phyloP scores from a whole-genome alignment of 2,329 filamentous ascomycete species.

The Trichoderma arundinaceum region DNA sequence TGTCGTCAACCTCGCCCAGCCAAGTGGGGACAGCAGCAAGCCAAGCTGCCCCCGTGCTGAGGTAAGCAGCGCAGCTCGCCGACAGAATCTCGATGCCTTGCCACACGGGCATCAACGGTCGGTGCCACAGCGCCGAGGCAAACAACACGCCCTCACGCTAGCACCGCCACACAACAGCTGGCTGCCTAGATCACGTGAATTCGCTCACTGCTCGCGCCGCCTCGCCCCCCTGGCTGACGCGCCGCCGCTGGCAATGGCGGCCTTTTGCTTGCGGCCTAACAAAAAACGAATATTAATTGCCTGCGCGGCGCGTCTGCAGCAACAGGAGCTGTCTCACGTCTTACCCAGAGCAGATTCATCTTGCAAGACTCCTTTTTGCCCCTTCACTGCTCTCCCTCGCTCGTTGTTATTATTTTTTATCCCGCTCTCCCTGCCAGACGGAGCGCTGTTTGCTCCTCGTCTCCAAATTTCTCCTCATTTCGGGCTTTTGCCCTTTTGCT shows the following conservation, averaged over 20 bases:
- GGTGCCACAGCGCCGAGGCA: conserved; percentile 11
- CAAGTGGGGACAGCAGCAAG: conserved; percentile 4
- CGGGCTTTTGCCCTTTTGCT: not conserved
- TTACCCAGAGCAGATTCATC: not conserved
- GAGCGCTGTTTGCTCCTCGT: not conserved
- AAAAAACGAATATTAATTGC: conserved; percentile 12
- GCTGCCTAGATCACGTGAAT: conserved; percentile 49
- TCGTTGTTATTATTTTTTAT: not conserved
- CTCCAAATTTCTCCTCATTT: conserved; percentile 22
- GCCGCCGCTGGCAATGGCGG: not conserved
- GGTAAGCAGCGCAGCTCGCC: not conserved
- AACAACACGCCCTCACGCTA: conserved; percentile 9
- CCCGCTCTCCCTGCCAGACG: not conserved
- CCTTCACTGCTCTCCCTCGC: not conserved
- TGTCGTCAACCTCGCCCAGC: conserved; percentile 32
- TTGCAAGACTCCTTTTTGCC: conserved; percentile 5
- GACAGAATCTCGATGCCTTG: conserved; percentile 17
- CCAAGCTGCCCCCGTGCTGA: conserved; percentile 2
- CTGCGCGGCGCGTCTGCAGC: not conserved
- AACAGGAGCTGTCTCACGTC: conserved; percentile 18
- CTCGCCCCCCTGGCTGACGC: not conserved
- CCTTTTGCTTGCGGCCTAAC: conserved; percentile 21
- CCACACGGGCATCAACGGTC: conserved; percentile 15
- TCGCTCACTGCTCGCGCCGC: conserved; percentile 46
- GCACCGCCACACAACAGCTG: conserved; percentile 29